Conservation (phyloP, 371 early-diverging fungal genomes). For the Circinella minor region DNA sequence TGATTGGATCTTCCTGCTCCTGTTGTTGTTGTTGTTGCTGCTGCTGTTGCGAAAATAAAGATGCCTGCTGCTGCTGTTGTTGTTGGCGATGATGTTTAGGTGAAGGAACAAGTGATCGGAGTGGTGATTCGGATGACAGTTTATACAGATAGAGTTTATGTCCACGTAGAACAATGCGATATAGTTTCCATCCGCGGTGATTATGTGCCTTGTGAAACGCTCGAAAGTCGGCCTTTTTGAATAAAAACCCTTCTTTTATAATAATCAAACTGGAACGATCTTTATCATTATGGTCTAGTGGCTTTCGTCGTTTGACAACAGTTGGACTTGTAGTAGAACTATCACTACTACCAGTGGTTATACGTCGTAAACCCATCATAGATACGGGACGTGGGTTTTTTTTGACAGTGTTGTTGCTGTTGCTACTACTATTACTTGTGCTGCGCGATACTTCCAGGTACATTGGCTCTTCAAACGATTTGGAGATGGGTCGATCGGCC, state of each 20-base stretch:
- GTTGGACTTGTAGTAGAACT: constrained; percentile 1
- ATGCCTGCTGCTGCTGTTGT: constrained; percentile 12
- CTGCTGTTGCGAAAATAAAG: neutral
- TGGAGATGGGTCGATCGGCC: constrained; percentile 8
- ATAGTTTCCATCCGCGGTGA: constrained; percentile 84
- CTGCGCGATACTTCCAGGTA: constrained; percentile 1
- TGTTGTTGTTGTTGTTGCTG: constrained; percentile 19
- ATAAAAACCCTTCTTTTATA: constrained; percentile 66
- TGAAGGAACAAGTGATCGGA: constrained; percentile 59
- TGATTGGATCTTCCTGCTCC: constrained; percentile 19
- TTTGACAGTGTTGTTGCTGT: neutral
- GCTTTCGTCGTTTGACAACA: constrained; percentile 13
- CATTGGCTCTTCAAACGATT: constrained; percentile 21
- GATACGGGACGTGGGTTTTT: constrained; percentile 10
- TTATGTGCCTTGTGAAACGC: constrained; percentile 53
- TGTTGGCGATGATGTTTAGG: constrained; percentile 38
- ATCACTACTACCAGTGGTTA: neutral
- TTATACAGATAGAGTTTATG: constrained; percentile 84
- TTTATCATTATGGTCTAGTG: constrained; percentile 3
- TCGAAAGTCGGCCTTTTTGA: constrained; percentile 67
- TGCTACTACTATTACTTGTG: constrained; percentile 5
- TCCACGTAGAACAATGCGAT: constrained; percentile 76
- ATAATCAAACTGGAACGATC: constrained; percentile 44
- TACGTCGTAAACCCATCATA: constrained; percentile 16
- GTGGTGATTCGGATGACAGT: constrained; percentile 61